phyloP scores from a whole-genome alignment of 1,284 basidiomycete species.

The Marasmius tenuissimus region DNA sequence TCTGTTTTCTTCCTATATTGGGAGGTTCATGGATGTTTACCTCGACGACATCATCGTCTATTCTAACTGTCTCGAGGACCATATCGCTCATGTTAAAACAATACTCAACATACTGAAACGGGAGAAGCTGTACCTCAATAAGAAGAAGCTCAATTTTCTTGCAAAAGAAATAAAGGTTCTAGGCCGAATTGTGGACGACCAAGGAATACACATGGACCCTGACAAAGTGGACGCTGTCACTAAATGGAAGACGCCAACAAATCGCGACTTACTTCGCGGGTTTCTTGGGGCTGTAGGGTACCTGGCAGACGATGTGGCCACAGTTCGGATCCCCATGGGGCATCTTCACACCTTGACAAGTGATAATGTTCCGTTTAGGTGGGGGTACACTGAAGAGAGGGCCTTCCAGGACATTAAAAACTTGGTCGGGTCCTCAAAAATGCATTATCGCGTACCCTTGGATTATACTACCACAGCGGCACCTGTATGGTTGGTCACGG shows the following conservation, averaged over 20 bases:
- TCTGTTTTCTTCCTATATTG: slow-evolving; percentile 6
- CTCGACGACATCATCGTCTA: slow-evolving; percentile 8
- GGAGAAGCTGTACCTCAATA: slow-evolving; percentile 28
- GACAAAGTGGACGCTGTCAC: slow-evolving; percentile 28
- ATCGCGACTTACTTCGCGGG: slow-evolving; percentile 2
- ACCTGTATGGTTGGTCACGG: no score
- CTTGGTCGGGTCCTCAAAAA: slow-evolving; percentile 7
- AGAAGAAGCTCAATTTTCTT: slow-evolving; percentile 28
- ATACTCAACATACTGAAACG: slow-evolving; percentile 20
- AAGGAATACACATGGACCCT: slow-evolving; percentile 38
- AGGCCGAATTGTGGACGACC: slow-evolving; percentile 29
- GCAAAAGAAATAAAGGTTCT: slow-evolving; percentile 27
- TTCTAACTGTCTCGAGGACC: not conserved
- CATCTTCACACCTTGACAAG: slow-evolving; percentile 4
- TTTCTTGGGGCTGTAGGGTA: slow-evolving; percentile 13
- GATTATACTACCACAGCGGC: no score
- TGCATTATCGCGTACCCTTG: no score
- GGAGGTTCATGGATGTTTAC: slow-evolving; percentile 8
- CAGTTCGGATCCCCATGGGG: slow-evolving; percentile 9
- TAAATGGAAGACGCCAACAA: slow-evolving; percentile 21
- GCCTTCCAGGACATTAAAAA: slow-evolving; percentile 30
- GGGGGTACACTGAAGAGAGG: slow-evolving; percentile 8
- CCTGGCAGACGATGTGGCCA: slow-evolving; percentile 11
- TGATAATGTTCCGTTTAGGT: slow-evolving; percentile 11
- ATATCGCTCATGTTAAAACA: slow-evolving; percentile 7